Base-by-base conservation (phyloP, 352 stramenopile genomes). In the Phytopythium mirpurense region DNA sequence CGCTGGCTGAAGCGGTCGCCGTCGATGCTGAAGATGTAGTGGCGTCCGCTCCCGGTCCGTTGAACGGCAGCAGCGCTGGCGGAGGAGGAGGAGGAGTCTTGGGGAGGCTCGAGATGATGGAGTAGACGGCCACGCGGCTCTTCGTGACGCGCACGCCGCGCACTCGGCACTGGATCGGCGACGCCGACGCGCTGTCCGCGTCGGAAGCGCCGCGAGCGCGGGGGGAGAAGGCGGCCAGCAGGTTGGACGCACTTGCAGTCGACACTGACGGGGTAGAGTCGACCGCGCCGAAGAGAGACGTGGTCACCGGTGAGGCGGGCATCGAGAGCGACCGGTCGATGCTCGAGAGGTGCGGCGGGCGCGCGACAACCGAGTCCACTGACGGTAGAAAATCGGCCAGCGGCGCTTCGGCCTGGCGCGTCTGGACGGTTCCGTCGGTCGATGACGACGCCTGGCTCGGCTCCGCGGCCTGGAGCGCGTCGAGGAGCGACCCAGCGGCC, bases 111-210 rank as follows among this genome's bases (percentile, higher is more conserved):
- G 74, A 82, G 48, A 74, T 63, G 51, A 86, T 72, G 21, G 70
- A 78, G 57, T 88, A 88, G 0, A 86, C 37, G 0, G 78, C 74
- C 36, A 86, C 59, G 11, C 71, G 74, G 32, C 74, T 56, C 45
- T 70, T 67, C 42, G 68, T 83, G 26, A 88, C 51, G 16, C 72
- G 74, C 9, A 88, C 74, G 10, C 75, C 65, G 11, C 71, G 60
- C 24, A 88, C 74, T 16, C 70, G 77, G 48, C 66, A 85, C 26
- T 84, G 68, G 12, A 86, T 56, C 5, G 66, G 53, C 51, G 51
- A 16, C 41, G 51, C 15, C 19, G 55, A 14, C 43, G 21, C n/a
- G 12, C 38, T 34, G 34, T 48, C 26, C 40, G n/a, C 27, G 24
- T 31, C 19, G 38, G 27, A 38, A 21, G 23, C 23, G 34, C 12